A percentile compares a stretch with the other conserved stretches of the same genome.
These are phyloP conservation scores for Tricholoma saponaceum DNA, from an alignment of 768 basidiomycete species.

Conservation along the genomic window DNA sequence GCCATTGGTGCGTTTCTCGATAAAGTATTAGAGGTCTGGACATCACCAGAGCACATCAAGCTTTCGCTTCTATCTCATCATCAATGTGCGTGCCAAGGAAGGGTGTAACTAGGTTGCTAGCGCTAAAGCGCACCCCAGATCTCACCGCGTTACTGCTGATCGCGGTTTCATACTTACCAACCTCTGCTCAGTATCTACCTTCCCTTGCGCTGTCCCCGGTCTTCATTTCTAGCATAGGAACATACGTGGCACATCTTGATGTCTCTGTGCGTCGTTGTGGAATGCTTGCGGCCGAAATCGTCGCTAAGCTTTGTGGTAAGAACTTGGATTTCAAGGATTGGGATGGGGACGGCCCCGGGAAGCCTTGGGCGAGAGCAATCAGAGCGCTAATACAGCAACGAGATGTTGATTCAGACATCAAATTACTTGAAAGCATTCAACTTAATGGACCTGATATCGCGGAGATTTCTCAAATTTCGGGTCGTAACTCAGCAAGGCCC, in stretches of 20 bases:
- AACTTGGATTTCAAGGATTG: conserved; percentile 77
- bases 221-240: conserved; percentile 66
- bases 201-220: conserved; percentile 48
- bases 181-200: conserved; percentile 39
- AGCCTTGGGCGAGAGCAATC: conserved; percentile 59
- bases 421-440: conserved; percentile 5
- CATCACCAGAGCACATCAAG: conserved; percentile 71
- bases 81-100: conserved; percentile 49
- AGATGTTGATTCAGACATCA: conserved; percentile 46
- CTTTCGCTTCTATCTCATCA: conserved; percentile 75
- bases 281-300: conserved; percentile 87
- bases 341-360: conserved; percentile 71
- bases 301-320: conserved; percentile 59
- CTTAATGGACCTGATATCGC: background rate
- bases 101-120: background rate
- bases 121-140: conserved; percentile 40
- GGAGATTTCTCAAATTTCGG: background rate
- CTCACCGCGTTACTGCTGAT: conserved; percentile 69
- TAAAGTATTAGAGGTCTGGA: conserved; percentile 62
- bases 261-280: conserved; percentile 77
- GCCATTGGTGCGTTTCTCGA: conserved; percentile 47
- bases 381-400: conserved; percentile 46
- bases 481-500: conserved; percentile 14
- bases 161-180: conserved; percentile 55
- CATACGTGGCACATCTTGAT: conserved; percentile 79